phyloP scores from a whole-genome alignment of 345 rosid species.

The Gynandropsis gynandra region DNA sequence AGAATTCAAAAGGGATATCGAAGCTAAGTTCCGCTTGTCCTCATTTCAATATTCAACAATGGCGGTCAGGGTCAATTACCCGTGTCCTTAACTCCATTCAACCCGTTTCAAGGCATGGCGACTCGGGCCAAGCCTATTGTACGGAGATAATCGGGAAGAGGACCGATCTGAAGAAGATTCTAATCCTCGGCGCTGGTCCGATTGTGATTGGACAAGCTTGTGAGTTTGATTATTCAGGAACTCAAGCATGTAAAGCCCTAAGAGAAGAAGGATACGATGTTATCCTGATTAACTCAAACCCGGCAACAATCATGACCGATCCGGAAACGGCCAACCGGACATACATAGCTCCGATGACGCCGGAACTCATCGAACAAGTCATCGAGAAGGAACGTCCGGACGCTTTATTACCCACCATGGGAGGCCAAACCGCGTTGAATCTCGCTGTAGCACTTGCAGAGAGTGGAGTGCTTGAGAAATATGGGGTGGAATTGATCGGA shows the following conservation, averaged over 20 bases:
- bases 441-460: slow-evolving; percentile 88
- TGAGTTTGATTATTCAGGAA: slow-evolving; percentile 96
- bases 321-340: slow-evolving; percentile 87
- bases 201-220: slow-evolving; percentile 98
- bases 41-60: slow-evolving; percentile 22
- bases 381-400: slow-evolving; percentile 82
- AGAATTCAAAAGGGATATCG: slow-evolving; percentile 13
- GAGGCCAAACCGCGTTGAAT: slow-evolving; percentile 93
- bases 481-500: slow-evolving; percentile 82
- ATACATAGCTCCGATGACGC: slow-evolving; percentile 83
- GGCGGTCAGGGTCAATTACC: slow-evolving; percentile 19
- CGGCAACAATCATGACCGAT: slow-evolving; percentile 98
- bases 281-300: slow-evolving; percentile 82
- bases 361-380: slow-evolving; percentile 79
- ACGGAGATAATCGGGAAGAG: slow-evolving; percentile 40
- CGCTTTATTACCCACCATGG: slow-evolving; percentile 90
- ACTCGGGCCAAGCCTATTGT: slow-evolving; percentile 6
- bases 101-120: slow-evolving; percentile 18
- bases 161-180: slow-evolving; percentile 77
- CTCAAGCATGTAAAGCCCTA: slow-evolving; percentile 91
- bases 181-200: slow-evolving; percentile 96
- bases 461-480: slow-evolving; percentile 60
- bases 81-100: slow-evolving; percentile 7
- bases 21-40: slow-evolving; percentile 10
- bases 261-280: slow-evolving; percentile 88